Evolutionary conservation across 257 asterid species (phyloP).

Genomic region (Salvia hispanica): DNA sequence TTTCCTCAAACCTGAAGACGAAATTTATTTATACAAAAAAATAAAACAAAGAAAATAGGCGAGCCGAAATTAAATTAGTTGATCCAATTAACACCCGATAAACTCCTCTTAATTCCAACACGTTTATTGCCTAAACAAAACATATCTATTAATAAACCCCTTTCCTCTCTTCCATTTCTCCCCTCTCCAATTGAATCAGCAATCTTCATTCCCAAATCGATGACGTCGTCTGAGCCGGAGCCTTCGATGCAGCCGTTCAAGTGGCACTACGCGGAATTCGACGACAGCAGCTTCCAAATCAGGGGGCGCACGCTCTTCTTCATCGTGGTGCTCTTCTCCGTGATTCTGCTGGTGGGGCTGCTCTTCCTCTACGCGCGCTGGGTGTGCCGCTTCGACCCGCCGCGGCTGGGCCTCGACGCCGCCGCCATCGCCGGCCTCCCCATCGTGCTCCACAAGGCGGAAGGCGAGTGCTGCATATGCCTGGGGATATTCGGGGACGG

Average conservation of each 20-base stretch:
- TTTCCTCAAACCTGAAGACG: no score
- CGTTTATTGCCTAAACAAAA: no score
- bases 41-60: no score
- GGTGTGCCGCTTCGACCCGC: slow-evolving; percentile 49
- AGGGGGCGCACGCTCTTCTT: slow-evolving; percentile 72
- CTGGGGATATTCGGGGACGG: slow-evolving; percentile 49
- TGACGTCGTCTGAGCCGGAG: slow-evolving; percentile 22
- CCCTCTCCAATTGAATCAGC: neutral
- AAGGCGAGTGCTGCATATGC: slow-evolving; percentile 69
- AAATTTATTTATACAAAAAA: no score
- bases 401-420: slow-evolving; percentile 54
- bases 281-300: slow-evolving; percentile 72
- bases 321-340: slow-evolving; percentile 55
- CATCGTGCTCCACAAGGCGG: slow-evolving; percentile 44
- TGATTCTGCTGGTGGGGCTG: slow-evolving; percentile 44
- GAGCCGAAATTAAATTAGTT: no score
- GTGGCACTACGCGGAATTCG: slow-evolving; percentile 75
- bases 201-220: neutral
- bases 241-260: slow-evolving; percentile 41
- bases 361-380: slow-evolving; percentile 64
- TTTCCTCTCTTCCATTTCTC: neutral
- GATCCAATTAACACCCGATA: no score
- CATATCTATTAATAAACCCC: no score
- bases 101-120: no score
- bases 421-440: slow-evolving; percentile 50